Conservation (phyloP, 257 asterid species). For the Thymus mandschuricus region DNA sequence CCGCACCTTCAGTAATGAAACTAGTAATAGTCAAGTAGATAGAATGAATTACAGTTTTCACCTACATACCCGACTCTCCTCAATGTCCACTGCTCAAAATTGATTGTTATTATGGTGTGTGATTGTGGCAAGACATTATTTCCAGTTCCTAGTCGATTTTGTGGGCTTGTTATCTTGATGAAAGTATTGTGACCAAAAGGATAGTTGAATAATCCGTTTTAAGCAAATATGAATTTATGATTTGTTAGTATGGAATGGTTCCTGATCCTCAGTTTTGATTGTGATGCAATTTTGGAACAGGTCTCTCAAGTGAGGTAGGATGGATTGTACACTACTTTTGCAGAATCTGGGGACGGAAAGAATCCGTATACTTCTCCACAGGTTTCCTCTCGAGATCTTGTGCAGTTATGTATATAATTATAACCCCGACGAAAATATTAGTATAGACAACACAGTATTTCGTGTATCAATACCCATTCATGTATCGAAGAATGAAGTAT, state of each 20-base stretch:
- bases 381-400: conserved; percentile 19
- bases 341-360: conserved; percentile 17
- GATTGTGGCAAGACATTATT: neutral
- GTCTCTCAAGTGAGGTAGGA: conserved; percentile 40
- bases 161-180: too few relatives aligned
- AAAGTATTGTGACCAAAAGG: too few relatives aligned
- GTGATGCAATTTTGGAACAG: conserved; percentile 32
- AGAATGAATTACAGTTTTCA: neutral
- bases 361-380: conserved; percentile 14
- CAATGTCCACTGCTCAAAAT: neutral
- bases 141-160: neutral
- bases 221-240: too few relatives aligned
- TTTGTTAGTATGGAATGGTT: neutral
- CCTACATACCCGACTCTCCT: neutral
- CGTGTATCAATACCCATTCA: conserved; percentile 19
- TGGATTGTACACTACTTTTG: conserved; percentile 6
- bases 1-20: neutral
- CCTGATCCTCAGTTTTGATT: conserved; percentile 4
- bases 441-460: conserved; percentile 31
- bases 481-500: neutral
- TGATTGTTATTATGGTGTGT: neutral
- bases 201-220: too few relatives aligned
- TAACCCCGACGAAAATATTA: conserved; percentile 20
- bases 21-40: conserved; percentile 9
- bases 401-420: conserved; percentile 16